Evolutionary conservation across 495 filamentous ascomycete genomes (phyloP), one percentile per base, ranked within the genome.

Genomic region (Aspergillus baeticus): DNA sequence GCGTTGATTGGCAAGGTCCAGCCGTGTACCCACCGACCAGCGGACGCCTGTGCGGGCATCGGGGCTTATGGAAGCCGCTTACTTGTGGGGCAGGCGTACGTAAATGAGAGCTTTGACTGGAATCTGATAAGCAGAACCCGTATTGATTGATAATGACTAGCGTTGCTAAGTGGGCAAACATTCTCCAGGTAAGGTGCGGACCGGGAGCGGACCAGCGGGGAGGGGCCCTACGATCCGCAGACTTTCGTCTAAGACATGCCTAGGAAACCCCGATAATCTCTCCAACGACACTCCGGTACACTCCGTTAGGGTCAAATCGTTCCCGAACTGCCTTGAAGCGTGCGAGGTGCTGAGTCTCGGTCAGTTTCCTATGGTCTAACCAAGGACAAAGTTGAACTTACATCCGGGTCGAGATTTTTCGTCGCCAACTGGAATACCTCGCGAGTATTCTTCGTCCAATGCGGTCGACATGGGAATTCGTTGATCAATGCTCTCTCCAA

Each of bases 361-460:
- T 54, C n/a, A 44, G 37, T 5, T 10, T 0, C 3, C 6, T 17
- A 17, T 8, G 8, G 4, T 10, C n/a, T 38, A 5, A 47, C 10
- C 15, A 18, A 10, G 6, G 31, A 45, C 8, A 17, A 10, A 21
- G 5, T n/a, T n/a, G n/a, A 38, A 33, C 49, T 42, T 31, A 59
- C 56, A 41, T 59, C 41, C 4, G 56, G 56, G 48, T 59, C 56
- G 1, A 59, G 41, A 39, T 59, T 53, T 23, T 54, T 53, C 6
- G n/a, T 39, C 0, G 56, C 49, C 41, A 59, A 11, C 11, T 48
- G 20, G 22, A 59, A 59, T 4, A 59, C 56, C 2, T 59, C 56
- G 4, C 56, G 26, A 5, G 49, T 59, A 22, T 59, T 59, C 49
- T 59, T 59, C 6, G 56, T 59, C 56, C 56, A 59, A n/a, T 59